A percentile compares a stretch with the other conserved stretches of the same genome.
phyloP scores from a whole-genome alignment of 371 early-diverging fungal species.

The Apophysomyces trapeziformis region DNA sequence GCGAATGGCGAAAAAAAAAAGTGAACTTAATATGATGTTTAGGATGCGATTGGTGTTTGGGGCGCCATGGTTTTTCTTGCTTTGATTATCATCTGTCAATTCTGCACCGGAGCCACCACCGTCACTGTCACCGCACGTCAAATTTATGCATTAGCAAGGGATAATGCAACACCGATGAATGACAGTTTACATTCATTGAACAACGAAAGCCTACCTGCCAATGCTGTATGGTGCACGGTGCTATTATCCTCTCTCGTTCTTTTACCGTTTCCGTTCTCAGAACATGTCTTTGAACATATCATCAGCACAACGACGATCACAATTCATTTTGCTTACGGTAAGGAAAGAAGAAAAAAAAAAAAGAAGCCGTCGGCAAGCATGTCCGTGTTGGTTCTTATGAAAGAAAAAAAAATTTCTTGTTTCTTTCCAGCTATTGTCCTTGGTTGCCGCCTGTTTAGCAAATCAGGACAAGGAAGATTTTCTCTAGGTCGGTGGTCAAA shows the following conservation, averaged over 20 bases:
- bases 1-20: not conserved
- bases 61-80: constrained; percentile 48
- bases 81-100: constrained; percentile 59
- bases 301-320: constrained; percentile 72
- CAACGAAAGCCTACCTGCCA: constrained; percentile 35
- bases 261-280: constrained; percentile 45
- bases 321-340: constrained; percentile 71
- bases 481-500: constrained; percentile 33
- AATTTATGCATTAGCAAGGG: constrained; percentile 74
- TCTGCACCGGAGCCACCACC: constrained; percentile 60
- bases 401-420: not conserved
- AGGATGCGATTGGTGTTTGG: constrained; percentile 57
- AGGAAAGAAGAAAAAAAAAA: constrained; percentile 1
- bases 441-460: constrained; percentile 29
- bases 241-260: constrained; percentile 36
- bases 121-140: constrained; percentile 62
- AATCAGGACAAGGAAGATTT: constrained; percentile 35
- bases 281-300: constrained; percentile 59
- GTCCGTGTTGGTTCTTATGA: not conserved
- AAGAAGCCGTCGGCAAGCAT: not conserved
- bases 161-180: constrained; percentile 55
- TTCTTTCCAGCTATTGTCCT: constrained; percentile 37
- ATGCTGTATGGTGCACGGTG: constrained; percentile 50
- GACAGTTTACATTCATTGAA: constrained; percentile 36
- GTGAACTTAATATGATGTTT: constrained; percentile 14